Evolutionary conservation across 345 rosid species (phyloP).

Genomic region (Gossypium longicalyx): DNA sequence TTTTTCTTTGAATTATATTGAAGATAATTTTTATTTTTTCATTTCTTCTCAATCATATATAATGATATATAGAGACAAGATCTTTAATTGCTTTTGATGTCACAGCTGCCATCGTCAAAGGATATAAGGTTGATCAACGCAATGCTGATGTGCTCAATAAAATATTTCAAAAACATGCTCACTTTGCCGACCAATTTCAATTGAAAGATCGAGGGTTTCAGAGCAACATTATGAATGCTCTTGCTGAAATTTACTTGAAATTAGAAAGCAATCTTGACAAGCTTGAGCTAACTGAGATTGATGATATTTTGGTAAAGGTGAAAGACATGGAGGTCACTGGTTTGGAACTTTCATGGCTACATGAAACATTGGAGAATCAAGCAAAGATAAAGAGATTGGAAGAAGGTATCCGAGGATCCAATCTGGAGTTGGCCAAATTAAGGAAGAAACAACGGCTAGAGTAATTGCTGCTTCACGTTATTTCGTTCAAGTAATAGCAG

Average conservation of each 20-base stretch:
- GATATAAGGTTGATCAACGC: background rate
- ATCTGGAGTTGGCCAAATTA: too few relatives aligned
- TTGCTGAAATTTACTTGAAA: background rate
- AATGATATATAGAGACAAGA: background rate
- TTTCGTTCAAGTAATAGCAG: too few relatives aligned
- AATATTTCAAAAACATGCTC: too few relatives aligned
- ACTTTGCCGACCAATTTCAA: background rate
- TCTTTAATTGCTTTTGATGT: background rate
- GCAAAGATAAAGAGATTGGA: too few relatives aligned
- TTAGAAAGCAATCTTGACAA: background rate
- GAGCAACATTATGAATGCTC: background rate
- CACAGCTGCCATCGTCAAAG: background rate
- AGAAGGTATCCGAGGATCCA: too few relatives aligned
- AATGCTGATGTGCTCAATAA: too few relatives aligned
- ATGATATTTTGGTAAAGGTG: background rate
- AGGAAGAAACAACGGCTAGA: too few relatives aligned
- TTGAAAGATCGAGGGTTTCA: background rate
- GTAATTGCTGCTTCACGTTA: background rate
- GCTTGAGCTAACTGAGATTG: background rate
- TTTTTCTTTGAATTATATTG: background rate
- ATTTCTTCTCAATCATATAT: too few relatives aligned
- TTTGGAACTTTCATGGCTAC: background rate
- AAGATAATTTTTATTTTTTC: background rate
- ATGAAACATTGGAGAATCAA: background rate
- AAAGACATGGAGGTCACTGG: background rate